phyloP scores from a whole-genome alignment of 2,329 filamentous ascomycete species.

The Immersiporthe knoxdaviesiana region DNA sequence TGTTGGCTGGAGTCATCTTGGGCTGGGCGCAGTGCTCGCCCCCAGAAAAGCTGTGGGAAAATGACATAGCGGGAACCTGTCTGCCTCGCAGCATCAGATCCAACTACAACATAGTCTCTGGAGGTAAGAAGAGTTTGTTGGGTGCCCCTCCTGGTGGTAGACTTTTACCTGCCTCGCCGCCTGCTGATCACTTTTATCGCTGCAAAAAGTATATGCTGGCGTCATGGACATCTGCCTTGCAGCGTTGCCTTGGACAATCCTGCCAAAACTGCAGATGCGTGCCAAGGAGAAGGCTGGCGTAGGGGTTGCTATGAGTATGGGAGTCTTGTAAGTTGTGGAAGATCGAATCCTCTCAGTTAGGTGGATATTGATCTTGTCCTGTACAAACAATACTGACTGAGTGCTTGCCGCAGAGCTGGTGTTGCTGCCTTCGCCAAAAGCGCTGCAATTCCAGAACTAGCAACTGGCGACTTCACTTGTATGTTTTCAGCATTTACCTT shows the following conservation, averaged over 20 bases:
- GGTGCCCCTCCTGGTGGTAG: not conserved
- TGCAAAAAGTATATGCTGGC: constrained; percentile 21
- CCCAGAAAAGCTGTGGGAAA: constrained; percentile 33
- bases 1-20: constrained; percentile 35
- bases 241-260: constrained; percentile 26
- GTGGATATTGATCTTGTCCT: not conserved
- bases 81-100: constrained; percentile 32
- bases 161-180: not conserved
- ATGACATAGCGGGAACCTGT: constrained; percentile 33
- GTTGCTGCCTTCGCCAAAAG: not conserved
- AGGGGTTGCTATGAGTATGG: constrained; percentile 28
- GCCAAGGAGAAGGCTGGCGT: constrained; percentile 27
- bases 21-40: constrained; percentile 30
- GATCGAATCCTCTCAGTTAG: constrained; percentile 49
- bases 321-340: constrained; percentile 39
- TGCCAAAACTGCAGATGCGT: constrained; percentile 24
- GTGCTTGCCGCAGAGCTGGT: not conserved
- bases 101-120: constrained; percentile 33
- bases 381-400: not conserved
- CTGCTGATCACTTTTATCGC: not conserved
- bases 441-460: not conserved
- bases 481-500: not conserved
- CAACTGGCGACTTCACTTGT: constrained; percentile 2
- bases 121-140: constrained; percentile 26
- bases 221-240: constrained; percentile 27